Evolutionary conservation across 345 rosid species (phyloP).

Genomic region (Angophora floribunda): DNA sequence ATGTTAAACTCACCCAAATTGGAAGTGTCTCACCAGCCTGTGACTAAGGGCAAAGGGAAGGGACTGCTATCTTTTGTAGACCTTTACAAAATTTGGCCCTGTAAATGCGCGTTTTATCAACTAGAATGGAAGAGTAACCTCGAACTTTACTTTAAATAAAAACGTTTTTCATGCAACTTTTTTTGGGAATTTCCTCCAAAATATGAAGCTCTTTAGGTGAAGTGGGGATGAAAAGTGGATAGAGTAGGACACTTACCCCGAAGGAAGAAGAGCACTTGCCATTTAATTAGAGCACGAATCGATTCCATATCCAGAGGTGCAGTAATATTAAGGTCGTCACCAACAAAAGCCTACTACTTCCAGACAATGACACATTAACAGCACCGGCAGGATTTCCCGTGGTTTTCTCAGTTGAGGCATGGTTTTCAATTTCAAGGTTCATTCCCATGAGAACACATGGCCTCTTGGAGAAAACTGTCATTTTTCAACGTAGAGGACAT

Average conservation of each 20-base stretch:
- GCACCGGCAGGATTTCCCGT: not conserved
- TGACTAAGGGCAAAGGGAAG: not conserved
- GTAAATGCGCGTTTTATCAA: not conserved
- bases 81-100: not conserved
- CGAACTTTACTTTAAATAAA: not conserved
- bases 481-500: not conserved
- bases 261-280: not conserved
- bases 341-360: not conserved
- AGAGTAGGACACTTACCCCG: not conserved
- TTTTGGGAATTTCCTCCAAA: not conserved
- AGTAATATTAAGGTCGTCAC: not conserved
- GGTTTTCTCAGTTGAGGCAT: not conserved
- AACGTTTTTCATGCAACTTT: not conserved
- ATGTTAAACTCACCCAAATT: slow-evolving; percentile 18
- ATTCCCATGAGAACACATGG: not conserved
- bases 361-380: not conserved
- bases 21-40: slow-evolving; percentile 50
- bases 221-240: not conserved
- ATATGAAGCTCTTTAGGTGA: not conserved
- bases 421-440: not conserved
- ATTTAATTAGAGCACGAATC: not conserved
- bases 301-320: not conserved
- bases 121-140: not conserved
- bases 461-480: not conserved
- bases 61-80: not conserved